Evolutionary conservation across 208 protist genomes (phyloP).

Genomic region (Wallacemonas sp.): DNA sequence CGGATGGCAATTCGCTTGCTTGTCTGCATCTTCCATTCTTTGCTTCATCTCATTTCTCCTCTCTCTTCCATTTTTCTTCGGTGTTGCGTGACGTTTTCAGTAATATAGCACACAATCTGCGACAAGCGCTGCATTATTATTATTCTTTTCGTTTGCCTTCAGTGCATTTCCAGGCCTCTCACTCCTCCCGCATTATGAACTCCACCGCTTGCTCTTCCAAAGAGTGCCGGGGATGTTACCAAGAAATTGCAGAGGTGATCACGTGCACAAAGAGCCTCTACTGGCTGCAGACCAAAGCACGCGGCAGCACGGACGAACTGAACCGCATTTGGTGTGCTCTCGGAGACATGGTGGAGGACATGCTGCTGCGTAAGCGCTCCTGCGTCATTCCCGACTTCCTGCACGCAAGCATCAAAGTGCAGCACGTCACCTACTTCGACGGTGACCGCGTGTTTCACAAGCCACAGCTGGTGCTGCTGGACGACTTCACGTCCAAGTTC

Average conservation of each 20-base stretch:
- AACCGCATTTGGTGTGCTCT: slow-evolving; percentile 73
- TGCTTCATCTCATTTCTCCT: too few relatives aligned
- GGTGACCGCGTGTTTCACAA: slow-evolving; percentile 61
- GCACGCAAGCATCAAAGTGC: slow-evolving; percentile 80
- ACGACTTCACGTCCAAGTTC: slow-evolving; percentile 86
- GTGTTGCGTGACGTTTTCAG: slow-evolving; percentile 17
- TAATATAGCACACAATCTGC: background rate
- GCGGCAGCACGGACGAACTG: slow-evolving; percentile 47
- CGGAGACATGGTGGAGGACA: slow-evolving; percentile 57
- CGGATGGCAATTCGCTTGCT: too few relatives aligned
- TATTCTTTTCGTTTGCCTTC: slow-evolving; percentile 19
- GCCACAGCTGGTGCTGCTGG: slow-evolving; percentile 78
- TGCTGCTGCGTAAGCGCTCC: slow-evolving; percentile 63
- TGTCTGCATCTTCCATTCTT: too few relatives aligned
- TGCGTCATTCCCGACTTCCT: slow-evolving; percentile 74
- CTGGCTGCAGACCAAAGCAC: slow-evolving; percentile 57
- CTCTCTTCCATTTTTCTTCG: too few relatives aligned
- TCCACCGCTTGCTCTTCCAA: slow-evolving; percentile 30
- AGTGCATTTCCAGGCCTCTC: background rate
- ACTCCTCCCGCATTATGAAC: background rate
- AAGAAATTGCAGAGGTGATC: slow-evolving; percentile 76
- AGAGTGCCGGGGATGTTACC: slow-evolving; percentile 70
- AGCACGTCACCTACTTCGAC: slow-evolving; percentile 55
- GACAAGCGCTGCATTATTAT: slow-evolving; percentile 18
- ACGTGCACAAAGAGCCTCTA: slow-evolving; percentile 50